A percentile compares a stretch with the other conserved stretches of the same genome.
These are phyloP conservation scores for Sporothrix brasiliensis DNA, from an alignment of 2,329 filamentous ascomycete genomes.

Conservation along the genomic window DNA sequence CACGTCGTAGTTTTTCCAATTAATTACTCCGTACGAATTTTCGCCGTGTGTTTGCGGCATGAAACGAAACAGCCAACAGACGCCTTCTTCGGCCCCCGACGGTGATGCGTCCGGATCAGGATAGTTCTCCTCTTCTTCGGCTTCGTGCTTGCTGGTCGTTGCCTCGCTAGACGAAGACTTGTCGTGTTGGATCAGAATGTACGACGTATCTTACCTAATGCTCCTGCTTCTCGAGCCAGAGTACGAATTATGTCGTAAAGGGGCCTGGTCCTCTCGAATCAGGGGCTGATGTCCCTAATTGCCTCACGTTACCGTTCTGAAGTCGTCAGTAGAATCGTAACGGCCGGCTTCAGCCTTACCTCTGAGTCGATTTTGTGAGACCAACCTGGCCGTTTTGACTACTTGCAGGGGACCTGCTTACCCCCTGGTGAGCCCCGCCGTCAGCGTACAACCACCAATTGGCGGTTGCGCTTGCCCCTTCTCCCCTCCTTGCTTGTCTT, in stretches of 20 bases:
- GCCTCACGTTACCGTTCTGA: conserved; percentile 8
- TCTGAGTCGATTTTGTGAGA: conserved; percentile 15
- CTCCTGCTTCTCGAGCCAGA: neutral
- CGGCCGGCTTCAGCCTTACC: conserved; percentile 30
- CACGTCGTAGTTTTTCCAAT: too few species aligned
- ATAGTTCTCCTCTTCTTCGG: conserved; percentile 2
- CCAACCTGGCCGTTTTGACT: conserved; percentile 20
- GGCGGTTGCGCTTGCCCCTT: neutral
- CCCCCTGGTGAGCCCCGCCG: conserved; percentile 29
- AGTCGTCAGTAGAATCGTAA: neutral
- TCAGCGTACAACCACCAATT: conserved; percentile 23
- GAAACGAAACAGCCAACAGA: conserved; percentile 4
- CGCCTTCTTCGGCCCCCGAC: neutral
- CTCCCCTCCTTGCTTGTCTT: conserved; percentile 22
- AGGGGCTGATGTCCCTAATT: conserved; percentile 1
- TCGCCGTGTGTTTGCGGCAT: neutral
- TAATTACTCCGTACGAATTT: too few species aligned
- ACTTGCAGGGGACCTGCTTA: conserved; percentile 25
- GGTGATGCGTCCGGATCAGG: conserved; percentile 17
- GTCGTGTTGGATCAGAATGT: conserved; percentile 21
- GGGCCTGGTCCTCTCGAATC: neutral
- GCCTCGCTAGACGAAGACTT: conserved; percentile 22
- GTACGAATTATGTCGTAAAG: too few species aligned
- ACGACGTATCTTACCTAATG: neutral
- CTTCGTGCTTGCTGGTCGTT: conserved; percentile 19